These are phyloP conservation scores for Massarina eburnea DNA, from an alignment of 2,329 filamentous ascomycete genomes.

Conservation along the genomic window DNA sequence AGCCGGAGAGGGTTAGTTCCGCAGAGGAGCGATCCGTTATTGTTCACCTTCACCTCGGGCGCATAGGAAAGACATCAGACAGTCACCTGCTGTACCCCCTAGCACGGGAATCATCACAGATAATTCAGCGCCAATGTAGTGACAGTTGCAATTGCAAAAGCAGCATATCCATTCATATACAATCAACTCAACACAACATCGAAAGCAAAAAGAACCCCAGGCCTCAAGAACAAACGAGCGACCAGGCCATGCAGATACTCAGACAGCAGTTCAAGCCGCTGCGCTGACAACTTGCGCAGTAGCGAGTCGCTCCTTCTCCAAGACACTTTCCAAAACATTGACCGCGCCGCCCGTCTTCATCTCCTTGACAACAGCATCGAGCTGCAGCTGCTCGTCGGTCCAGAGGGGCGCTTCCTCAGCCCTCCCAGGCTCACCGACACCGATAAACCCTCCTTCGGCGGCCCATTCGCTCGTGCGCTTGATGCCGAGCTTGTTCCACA, in stretches of 20 bases:
- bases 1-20: no score
- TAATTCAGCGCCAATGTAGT: not conserved
- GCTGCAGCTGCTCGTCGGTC: constrained; percentile 84
- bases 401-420: constrained; percentile 73
- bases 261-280: constrained; percentile 34
- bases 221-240: constrained; percentile 34
- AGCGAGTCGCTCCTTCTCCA: constrained; percentile 50
- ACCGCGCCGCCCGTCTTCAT: constrained; percentile 53
- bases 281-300: constrained; percentile 48
- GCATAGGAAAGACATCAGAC: no score
- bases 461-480: constrained; percentile 95
- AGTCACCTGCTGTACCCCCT: no score
- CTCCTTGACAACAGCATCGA: constrained; percentile 58
- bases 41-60: no score
- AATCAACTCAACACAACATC: no score
- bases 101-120: no score
- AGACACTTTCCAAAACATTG: constrained; percentile 51
- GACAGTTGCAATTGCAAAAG: not conserved
- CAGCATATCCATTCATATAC: not conserved
- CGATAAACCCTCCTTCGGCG: constrained; percentile 87
- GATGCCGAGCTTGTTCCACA: constrained; percentile 86
- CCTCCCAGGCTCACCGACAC: constrained; percentile 74
- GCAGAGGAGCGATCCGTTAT: no score
- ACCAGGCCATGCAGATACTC: constrained; percentile 20
- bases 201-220: not conserved